phyloP scores from a whole-genome alignment of 805 yeast genomes.

The Yarrowia hollandica region DNA sequence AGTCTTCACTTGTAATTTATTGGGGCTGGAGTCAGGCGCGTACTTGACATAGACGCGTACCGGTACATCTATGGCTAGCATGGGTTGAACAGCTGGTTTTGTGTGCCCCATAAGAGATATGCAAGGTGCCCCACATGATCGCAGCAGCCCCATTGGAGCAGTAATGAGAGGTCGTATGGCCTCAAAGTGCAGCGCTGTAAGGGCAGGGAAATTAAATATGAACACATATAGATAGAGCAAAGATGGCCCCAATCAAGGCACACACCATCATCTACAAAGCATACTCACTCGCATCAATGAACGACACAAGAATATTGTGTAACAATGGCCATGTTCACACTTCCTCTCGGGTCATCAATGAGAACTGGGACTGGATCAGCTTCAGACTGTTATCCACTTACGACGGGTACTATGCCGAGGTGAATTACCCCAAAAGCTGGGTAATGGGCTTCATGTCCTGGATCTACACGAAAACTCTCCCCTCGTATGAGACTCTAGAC shows the following conservation, averaged over 20 bases:
- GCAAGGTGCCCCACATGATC: slow-evolving; percentile 1
- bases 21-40: no score
- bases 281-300: no score
- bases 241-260: not conserved
- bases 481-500: not conserved
- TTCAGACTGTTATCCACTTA: slow-evolving; percentile 4
- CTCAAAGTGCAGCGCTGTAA: not conserved
- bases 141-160: not conserved
- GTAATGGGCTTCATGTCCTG: not conserved
- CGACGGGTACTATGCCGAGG: not conserved
- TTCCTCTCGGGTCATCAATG: slow-evolving; percentile 1
- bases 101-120: not conserved
- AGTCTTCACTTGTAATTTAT: no score
- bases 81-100: no score
- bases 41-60: no score
- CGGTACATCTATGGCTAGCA: no score
- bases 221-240: not conserved
- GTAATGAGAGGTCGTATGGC: not conserved
- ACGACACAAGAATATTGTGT: slow-evolving; percentile 13
- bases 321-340: not conserved
- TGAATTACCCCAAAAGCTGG: slow-evolving; percentile 11
- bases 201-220: not conserved
- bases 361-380: not conserved
- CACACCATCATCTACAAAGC: no score
- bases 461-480: not conserved